Conservation (phyloP, 345 rosid genomes). For the Triadica sebifera region DNA sequence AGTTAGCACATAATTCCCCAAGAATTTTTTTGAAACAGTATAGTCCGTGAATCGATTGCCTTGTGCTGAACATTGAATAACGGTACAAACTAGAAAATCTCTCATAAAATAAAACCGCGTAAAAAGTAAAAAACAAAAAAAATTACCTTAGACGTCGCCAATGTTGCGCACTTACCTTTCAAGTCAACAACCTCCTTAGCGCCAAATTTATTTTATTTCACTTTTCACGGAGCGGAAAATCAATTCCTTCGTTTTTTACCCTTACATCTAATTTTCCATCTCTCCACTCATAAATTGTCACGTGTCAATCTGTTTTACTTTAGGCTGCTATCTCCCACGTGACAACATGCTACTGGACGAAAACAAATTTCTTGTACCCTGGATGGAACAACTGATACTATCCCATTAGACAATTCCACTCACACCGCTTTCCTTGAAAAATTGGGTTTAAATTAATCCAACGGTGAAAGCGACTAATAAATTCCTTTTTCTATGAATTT, state of each 20-base stretch:
- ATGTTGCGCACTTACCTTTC: neutral
- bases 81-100: too few species aligned
- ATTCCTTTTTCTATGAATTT: constrained; percentile 46
- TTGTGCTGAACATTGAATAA: too few species aligned
- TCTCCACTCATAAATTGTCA: constrained; percentile 10
- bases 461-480: constrained; percentile 34
- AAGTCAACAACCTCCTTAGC: constrained; percentile 29
- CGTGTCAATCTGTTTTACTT: neutral
- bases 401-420: neutral
- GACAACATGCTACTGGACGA: neutral
- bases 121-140: neutral
- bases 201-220: constrained; percentile 27
- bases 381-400: neutral
- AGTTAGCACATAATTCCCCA: too few species aligned
- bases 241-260: constrained; percentile 7
- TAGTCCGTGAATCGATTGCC: too few species aligned
- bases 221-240: constrained; percentile 8
- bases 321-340: constrained; percentile 20
- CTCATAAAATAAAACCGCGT: too few species aligned
- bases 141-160: neutral
- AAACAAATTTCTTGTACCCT: neutral
- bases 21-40: too few species aligned
- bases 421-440: constrained; percentile 9
- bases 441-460: constrained; percentile 29
- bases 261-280: neutral